A percentile compares a stretch with the other conserved stretches of the same genome.
Evolutionary conservation across 371 early-diverging fungal genomes (phyloP).

Genomic region (Mortierella sp.): DNA sequence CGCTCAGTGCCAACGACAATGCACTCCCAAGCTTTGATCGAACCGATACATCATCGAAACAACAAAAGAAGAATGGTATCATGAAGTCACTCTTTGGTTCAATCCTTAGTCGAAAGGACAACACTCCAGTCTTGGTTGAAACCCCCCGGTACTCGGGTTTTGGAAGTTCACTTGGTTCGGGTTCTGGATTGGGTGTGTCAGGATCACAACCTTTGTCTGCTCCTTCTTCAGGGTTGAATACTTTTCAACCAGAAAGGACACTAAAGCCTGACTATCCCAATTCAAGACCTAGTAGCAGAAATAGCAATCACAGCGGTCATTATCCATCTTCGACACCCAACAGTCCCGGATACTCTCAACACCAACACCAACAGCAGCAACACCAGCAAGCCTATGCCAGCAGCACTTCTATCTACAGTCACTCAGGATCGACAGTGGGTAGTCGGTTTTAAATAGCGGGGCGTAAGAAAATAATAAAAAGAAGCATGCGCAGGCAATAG

Average conservation of each 20-base stretch:
- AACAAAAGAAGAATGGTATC: slow-evolving; percentile 45
- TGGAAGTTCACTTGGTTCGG: slow-evolving; percentile 18
- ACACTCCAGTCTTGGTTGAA: slow-evolving; percentile 31
- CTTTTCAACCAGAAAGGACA: slow-evolving; percentile 34
- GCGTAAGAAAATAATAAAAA: too few species aligned
- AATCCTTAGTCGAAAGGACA: slow-evolving; percentile 46
- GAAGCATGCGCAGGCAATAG: too few species aligned
- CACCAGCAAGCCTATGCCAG: slow-evolving; percentile 27
- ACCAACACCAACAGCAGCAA: slow-evolving; percentile 17
- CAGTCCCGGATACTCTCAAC: slow-evolving; percentile 12
- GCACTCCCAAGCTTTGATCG: slow-evolving; percentile 75
- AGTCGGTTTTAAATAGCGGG: slow-evolving; percentile 38
- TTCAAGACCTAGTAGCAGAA: slow-evolving; percentile 42
- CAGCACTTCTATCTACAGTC: slow-evolving; percentile 40
- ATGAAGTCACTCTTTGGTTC: slow-evolving; percentile 48
- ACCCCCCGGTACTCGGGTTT: slow-evolving; percentile 45
- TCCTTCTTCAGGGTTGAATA: background rate
- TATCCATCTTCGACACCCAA: background rate
- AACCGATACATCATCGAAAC: background rate
- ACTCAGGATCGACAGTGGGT: slow-evolving; percentile 25
- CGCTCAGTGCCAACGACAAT: slow-evolving; percentile 87
- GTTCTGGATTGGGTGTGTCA: slow-evolving; percentile 1
- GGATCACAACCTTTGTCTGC: background rate
- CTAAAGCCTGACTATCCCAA: slow-evolving; percentile 18
- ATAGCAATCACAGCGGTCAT: slow-evolving; percentile 17